A percentile compares a stretch with the other conserved stretches of the same genome.
phyloP scores from a whole-genome alignment of 2,329 filamentous ascomycete species.

The Epichloe sp. region DNA sequence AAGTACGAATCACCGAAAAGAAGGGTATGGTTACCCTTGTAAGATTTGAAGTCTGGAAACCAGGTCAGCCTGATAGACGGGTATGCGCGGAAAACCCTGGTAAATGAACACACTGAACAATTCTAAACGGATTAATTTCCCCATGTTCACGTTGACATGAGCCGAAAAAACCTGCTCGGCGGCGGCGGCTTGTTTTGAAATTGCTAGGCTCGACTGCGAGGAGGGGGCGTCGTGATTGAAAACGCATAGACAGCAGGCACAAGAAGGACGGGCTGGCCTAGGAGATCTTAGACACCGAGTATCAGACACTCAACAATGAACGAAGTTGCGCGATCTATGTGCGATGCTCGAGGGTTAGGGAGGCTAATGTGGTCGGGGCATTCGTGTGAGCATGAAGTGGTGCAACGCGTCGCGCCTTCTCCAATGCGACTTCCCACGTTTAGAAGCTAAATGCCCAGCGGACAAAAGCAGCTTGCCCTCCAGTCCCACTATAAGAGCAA shows the following conservation, averaged over 20 bases:
- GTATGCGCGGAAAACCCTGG: not conserved
- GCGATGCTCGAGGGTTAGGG: not conserved
- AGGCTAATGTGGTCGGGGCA: not conserved
- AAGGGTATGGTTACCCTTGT: constrained; percentile 89
- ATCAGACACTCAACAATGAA: not conserved
- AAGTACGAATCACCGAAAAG: constrained; percentile 97
- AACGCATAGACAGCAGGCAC: not conserved
- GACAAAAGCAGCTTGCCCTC: not conserved
- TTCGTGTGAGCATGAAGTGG: not conserved
- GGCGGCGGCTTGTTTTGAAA: not conserved
- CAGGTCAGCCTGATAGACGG: constrained; percentile 5
- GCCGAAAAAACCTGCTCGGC: not conserved
- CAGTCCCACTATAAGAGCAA: not conserved
- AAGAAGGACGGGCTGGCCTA: not conserved
- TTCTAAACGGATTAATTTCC: constrained; percentile 89
- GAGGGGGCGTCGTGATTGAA: not conserved
- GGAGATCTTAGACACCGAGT: not conserved
- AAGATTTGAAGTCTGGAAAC: constrained; percentile 86
- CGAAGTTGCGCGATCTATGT: not conserved
- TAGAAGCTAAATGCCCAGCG: not conserved
- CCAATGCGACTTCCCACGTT: not conserved
- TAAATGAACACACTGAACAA: constrained; percentile 59
- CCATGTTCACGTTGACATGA: constrained; percentile 49
- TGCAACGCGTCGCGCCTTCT: not conserved
- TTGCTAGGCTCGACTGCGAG: not conserved